Evolutionary conservation across 257 asterid genomes (phyloP).

Genomic region (Gardenia jasminoides): DNA sequence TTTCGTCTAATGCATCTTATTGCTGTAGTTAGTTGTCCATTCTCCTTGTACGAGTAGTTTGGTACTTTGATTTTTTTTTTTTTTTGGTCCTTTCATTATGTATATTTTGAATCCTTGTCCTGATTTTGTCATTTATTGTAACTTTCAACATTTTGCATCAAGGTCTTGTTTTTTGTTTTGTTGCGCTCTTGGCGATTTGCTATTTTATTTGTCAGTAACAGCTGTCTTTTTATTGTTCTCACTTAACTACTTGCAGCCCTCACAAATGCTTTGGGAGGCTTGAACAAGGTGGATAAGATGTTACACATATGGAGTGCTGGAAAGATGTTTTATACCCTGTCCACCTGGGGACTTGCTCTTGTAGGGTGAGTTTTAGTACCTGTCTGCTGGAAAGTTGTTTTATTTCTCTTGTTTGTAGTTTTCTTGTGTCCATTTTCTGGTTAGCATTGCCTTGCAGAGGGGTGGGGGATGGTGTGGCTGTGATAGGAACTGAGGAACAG

Average conservation of each 20-base stretch:
- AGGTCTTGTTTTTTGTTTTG: background rate
- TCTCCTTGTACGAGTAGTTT: too few relatives aligned
- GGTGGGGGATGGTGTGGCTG: background rate
- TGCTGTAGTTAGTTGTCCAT: too few relatives aligned
- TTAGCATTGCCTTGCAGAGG: too few relatives aligned
- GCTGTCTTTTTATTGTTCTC: background rate
- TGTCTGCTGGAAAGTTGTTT: too few relatives aligned
- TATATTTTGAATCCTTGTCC: too few relatives aligned
- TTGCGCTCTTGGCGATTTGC: background rate
- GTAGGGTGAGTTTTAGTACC: constrained; percentile 54
- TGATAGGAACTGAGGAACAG: too few relatives aligned
- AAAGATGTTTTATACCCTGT: constrained; percentile 62
- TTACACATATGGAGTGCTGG: constrained; percentile 84
- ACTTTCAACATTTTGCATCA: background rate
- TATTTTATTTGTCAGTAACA: background rate
- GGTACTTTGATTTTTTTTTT: background rate
- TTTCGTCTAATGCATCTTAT: background rate
- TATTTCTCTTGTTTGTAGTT: background rate
- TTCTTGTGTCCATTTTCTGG: background rate
- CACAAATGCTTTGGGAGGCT: constrained; percentile 63
- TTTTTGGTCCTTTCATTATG: background rate
- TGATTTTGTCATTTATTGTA: background rate
- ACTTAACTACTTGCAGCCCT: constrained; percentile 51
- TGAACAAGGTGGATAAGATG: constrained; percentile 73
- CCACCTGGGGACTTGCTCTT: constrained; percentile 92